These are phyloP conservation scores for Xylariaceae sp. DNA, from an alignment of 2,329 filamentous ascomycete species.

Conservation along the genomic window DNA sequence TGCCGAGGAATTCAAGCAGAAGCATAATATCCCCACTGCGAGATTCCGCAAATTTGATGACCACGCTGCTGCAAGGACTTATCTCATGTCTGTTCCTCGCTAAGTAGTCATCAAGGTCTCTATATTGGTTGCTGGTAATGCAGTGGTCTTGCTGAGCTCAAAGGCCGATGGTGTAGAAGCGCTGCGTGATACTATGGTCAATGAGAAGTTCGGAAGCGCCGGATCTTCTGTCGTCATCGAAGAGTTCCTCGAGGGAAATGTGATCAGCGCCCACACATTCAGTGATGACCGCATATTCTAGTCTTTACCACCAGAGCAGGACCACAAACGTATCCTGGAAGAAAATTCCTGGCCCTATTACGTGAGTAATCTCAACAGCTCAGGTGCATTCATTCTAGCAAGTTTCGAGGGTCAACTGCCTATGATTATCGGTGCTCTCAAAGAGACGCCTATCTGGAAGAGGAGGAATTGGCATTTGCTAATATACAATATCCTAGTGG, in stretches of 20 bases:
- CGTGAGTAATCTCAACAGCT: too few relatives aligned
- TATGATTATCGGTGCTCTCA: too few relatives aligned
- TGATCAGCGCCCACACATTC: constrained; percentile 65
- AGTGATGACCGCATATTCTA: constrained; percentile 61
- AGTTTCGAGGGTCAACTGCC: too few relatives aligned
- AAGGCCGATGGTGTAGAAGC: constrained; percentile 60
- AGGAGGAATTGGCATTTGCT: too few relatives aligned
- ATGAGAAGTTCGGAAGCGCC: constrained; percentile 60
- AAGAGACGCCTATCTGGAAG: too few relatives aligned
- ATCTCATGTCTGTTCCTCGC: constrained; percentile 56
- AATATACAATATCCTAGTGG: too few relatives aligned
- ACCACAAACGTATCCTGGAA: constrained; percentile 68
- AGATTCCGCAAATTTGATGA: constrained; percentile 64
- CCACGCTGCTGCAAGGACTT: constrained; percentile 54
- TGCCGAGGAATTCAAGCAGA: constrained; percentile 75
- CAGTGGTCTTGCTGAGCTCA: constrained; percentile 32
- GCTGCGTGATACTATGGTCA: constrained; percentile 64
- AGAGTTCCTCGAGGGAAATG: constrained; percentile 66
- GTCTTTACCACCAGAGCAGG: constrained; percentile 66
- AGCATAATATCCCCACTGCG: constrained; percentile 69
- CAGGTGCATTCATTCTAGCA: too few relatives aligned
- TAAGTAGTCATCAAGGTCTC: constrained; percentile 70
- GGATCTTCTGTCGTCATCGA: constrained; percentile 70
- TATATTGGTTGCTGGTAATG: constrained; percentile 73
- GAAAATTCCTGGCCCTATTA: constrained; percentile 65